Evolutionary conservation across 805 yeast species (phyloP), one percentile per base, ranked within the genome.

Genomic region (Pichia manshurica): DNA sequence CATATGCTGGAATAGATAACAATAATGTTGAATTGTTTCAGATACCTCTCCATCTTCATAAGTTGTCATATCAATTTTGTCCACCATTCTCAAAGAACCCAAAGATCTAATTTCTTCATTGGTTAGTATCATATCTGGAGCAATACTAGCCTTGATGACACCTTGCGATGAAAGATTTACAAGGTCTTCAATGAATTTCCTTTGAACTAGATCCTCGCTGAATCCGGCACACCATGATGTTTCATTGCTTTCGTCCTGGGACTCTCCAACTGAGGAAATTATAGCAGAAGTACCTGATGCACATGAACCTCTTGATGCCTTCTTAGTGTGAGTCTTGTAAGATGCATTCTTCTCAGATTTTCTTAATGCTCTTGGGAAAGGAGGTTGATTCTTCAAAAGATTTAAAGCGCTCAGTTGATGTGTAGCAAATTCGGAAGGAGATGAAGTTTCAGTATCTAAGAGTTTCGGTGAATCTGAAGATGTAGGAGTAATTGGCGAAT

Each of bases 301-400:
- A 2, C 63, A 56, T 1, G 70, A 66, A 4, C 69, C 70, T 20
- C 70, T 54, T 3, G 69, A 64, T 8, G 63, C 59, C 47, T 56
- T 64, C 45, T 59, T 58, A 6, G 46, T 42, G 45, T 62, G 67
- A 28, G 22, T 39, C 21, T 36, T 36, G 22, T 19, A 31, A 19
- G 37, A 23, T 7, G 45, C 15, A 21, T 3, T 37, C 10, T 37
- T 20, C 9, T 19, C n/a, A 23, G 23, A 8, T 15, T 41, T 5
- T 29, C 28, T 9, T 12, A 10, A 19, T 8, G n/a, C 12, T 33
- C 8, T 33, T 33, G 36, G 36, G 8, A 33, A 33, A 35, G 25
- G 12, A 6, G 39, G 5, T 16, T 16, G 19, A 20, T 36, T 36
- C 10, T 37, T 37, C 15, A n/a, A 37, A 37, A 37, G 16, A 19